phyloP scores from a whole-genome alignment of 805 yeast species.

The Brettanomyces nanus region DNA sequence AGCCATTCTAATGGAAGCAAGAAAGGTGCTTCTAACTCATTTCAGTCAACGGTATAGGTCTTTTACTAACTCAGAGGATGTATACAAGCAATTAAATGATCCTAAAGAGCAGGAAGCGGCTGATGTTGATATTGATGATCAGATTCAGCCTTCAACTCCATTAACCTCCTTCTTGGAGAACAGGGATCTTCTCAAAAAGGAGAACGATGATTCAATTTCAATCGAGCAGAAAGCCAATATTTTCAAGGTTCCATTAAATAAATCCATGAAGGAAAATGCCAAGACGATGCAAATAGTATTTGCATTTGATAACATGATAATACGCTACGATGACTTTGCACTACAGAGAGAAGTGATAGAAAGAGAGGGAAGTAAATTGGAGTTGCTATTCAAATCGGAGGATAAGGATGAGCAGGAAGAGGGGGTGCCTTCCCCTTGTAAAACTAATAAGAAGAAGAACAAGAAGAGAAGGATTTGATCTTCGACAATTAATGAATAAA shows the following conservation, averaged over 20 bases:
- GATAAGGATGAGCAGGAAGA: conserved; percentile 13
- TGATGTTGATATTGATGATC: conserved; percentile 7
- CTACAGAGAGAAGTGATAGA: conserved; percentile 21
- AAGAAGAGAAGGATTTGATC: conserved; percentile 2
- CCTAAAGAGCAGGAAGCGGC: conserved; percentile 12
- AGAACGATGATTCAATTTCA: background rate
- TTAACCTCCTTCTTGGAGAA: conserved; percentile 1
- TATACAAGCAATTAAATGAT: conserved; percentile 16
- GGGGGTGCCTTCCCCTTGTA: background rate
- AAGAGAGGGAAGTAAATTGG: conserved; percentile 23
- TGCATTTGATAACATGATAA: conserved; percentile 63
- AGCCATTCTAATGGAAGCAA: conserved; percentile 63
- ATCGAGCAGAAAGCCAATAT: conserved; percentile 19
- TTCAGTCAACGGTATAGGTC: conserved; percentile 84
- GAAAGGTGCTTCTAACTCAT: conserved; percentile 73
- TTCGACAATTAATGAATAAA: background rate
- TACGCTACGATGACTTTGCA: conserved; percentile 36
- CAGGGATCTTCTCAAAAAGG: background rate
- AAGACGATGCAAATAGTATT: conserved; percentile 28
- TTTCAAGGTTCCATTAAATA: conserved; percentile 10
- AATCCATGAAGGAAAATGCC: conserved; percentile 19
- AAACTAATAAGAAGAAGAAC: background rate
- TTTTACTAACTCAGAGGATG: conserved; percentile 23
- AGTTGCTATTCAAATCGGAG: conserved; percentile 17
- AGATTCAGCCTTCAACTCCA: background rate